Percentiles rank a stretch among this genome's conserved stretches.
These are phyloP conservation scores for Alisma plantagoaquatica DNA, from an alignment of 106 monocot genomes.

Conservation along the genomic window DNA sequence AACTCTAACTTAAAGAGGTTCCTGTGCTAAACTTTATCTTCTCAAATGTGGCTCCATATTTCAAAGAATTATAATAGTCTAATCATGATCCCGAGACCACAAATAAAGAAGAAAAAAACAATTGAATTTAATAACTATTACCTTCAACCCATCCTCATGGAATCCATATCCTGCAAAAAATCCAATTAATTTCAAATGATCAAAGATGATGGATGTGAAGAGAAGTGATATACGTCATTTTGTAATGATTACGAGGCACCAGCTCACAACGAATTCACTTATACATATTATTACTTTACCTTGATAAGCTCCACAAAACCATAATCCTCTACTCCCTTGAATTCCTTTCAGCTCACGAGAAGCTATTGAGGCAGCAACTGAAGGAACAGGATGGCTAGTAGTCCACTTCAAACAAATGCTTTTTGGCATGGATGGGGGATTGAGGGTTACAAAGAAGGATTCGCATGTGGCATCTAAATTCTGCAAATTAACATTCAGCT, in stretches of 20 bases:
- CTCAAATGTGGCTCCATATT: no score
- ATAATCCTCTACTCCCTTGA: conserved; percentile 77
- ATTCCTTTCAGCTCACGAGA: conserved; percentile 61
- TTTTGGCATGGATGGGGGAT: conserved; percentile 47
- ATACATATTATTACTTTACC: conserved; percentile 22
- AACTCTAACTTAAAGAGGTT: no score
- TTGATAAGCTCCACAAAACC: conserved; percentile 95
- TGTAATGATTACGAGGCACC: neutral
- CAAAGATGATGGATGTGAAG: no score
- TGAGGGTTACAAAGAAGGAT: conserved; percentile 76
- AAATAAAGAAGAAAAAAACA: no score
- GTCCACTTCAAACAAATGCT: conserved; percentile 57
- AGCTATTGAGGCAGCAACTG: conserved; percentile 83
- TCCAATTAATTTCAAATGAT: neutral
- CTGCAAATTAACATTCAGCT: conserved; percentile 20
- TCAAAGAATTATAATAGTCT: no score
- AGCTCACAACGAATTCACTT: neutral
- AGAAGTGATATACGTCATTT: no score
- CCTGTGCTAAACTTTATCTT: no score
- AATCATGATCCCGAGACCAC: no score
- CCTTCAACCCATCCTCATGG: conserved; percentile 98
- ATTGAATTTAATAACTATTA: no score
- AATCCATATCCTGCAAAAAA: conserved; percentile 74
- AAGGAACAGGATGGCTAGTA: conserved; percentile 78
- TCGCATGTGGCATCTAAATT: conserved; percentile 32